Base-by-base conservation (phyloP, 2,329 filamentous ascomycete genomes). In the Stagonosporopsis tanaceti region DNA sequence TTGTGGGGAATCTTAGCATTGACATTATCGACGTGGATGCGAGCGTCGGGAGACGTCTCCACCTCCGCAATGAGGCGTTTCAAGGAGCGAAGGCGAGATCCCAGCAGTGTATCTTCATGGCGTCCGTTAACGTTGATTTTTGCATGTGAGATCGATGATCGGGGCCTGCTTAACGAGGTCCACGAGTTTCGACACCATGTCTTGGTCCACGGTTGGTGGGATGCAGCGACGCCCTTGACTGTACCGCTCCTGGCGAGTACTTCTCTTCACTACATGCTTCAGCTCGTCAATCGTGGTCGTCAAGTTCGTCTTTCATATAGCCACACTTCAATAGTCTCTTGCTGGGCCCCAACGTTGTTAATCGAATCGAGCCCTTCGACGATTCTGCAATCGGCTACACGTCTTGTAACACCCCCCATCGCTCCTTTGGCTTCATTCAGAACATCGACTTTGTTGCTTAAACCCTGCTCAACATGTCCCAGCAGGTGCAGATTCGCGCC, bases 61-160 rank as follows among this genome's bases (percentile, higher is more conserved):
- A 38, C 37, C 45, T 32, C 52, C 39, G 9, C 38, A 40, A 15
- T 15, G 11, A 25, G 7, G 5, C 25, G 54, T 57, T 57, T 57
- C 44, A 38, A 41, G 47, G 34, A 6, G 30, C 28, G 42, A 47
- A 35, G 24, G 6, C 24, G 22, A 30, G 35, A 22, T 39, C 20
- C 22, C 7, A 39, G 22, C 39, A 12, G 22, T 6, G 39, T 11
- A 12, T 35, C 7, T 37, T 27, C 32, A 38, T 20, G 53, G 22
- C 22, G 5, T 17, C 8, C 28, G 7, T 22, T 17, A 45, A 38
- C 11, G 46, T 8, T 8, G 20, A 15, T 25, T 22, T 37, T 12
- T 22, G 24, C 4, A 15, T n/a, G 30, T 42, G 22, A 38, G 5
- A 51, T 44, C 39, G 48, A 44, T 37, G n/a, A 30, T 11, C 20